Percentiles rank a stretch among this genome's conserved stretches.
Conservation (phyloP, 1,284 basidiomycete genomes). For the Boletellus deceptivus region DNA sequence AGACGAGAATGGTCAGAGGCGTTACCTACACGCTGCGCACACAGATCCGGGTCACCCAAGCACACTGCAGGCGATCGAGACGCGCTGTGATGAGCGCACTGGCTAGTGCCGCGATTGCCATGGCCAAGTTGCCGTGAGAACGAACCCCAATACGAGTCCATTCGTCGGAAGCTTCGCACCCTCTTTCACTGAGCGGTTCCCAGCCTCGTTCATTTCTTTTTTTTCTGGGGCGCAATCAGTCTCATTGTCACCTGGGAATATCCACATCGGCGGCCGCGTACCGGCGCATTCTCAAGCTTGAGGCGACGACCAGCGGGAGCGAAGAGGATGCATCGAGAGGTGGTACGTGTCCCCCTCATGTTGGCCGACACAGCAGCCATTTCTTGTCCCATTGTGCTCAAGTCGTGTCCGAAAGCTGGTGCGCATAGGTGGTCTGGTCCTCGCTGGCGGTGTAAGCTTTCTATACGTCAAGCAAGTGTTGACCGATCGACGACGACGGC, state of each 20-base stretch:
- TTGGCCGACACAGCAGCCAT: not conserved
- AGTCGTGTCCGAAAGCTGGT: slow-evolving; percentile 13
- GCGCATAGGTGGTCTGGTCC: slow-evolving; percentile 27
- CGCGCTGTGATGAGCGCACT: too few species aligned
- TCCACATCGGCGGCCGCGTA: not conserved
- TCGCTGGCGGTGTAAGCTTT: slow-evolving; percentile 30
- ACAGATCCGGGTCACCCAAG: not conserved
- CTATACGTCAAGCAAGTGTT: slow-evolving; percentile 33
- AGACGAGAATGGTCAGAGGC: slow-evolving; percentile 1
- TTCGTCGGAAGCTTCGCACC: not conserved
- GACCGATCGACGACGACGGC: slow-evolving; percentile 26
- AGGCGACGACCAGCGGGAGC: not conserved
- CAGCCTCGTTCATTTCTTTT: slow-evolving; percentile 11
- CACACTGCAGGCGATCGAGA: not conserved
- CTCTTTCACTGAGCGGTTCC: not conserved
- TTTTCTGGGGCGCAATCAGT: slow-evolving; percentile 14
- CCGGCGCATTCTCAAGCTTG: not conserved
- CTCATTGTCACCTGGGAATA: not conserved
- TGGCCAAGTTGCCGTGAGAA: slow-evolving; percentile 14
- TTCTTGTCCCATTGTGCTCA: not conserved
- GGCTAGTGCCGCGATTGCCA: not conserved
- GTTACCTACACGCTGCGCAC: slow-evolving; percentile 3
- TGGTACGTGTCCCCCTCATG: slow-evolving; percentile 15
- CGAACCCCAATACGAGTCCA: not conserved
- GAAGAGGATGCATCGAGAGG: slow-evolving; percentile 17